Percentiles rank a stretch among this genome's conserved stretches.
Conservation (phyloP, 257 asterid genomes). For the Ilex asprella region DNA sequence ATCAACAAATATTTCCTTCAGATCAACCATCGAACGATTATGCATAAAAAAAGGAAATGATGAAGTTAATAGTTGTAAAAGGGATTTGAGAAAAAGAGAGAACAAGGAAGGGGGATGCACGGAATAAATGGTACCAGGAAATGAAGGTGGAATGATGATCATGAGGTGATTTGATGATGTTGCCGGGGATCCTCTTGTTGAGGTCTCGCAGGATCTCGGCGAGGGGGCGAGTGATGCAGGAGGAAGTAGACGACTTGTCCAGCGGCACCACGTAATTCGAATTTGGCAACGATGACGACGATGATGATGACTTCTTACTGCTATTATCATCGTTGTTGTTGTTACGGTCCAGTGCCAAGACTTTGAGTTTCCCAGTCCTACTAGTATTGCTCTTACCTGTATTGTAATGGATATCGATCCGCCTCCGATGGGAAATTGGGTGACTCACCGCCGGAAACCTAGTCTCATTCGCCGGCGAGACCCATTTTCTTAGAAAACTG, state of each 20-base stretch:
- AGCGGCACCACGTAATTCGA: slow-evolving; percentile 87
- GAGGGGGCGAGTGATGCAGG: slow-evolving; percentile 76
- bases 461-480: not conserved
- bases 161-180: slow-evolving; percentile 55
- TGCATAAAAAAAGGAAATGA: no score
- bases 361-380: no score
- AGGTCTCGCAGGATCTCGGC: slow-evolving; percentile 94
- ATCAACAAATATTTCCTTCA: slow-evolving; percentile 16
- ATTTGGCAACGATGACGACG: slow-evolving; percentile 42
- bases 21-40: not conserved
- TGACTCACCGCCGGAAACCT: not conserved
- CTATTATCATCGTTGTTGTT: slow-evolving; percentile 13
- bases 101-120: not conserved
- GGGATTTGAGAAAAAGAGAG: not conserved
- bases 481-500: not conserved
- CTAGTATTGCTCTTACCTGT: no score
- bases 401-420: not conserved
- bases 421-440: not conserved
- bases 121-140: slow-evolving; percentile 45
- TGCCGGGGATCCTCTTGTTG: slow-evolving; percentile 86
- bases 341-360: not conserved
- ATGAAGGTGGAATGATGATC: slow-evolving; percentile 53
- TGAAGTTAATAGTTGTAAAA: not conserved
- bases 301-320: slow-evolving; percentile 29
- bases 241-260: slow-evolving; percentile 51